Base-by-base conservation (phyloP, 176 grass and related monocot species). In the Carex kokanica region DNA sequence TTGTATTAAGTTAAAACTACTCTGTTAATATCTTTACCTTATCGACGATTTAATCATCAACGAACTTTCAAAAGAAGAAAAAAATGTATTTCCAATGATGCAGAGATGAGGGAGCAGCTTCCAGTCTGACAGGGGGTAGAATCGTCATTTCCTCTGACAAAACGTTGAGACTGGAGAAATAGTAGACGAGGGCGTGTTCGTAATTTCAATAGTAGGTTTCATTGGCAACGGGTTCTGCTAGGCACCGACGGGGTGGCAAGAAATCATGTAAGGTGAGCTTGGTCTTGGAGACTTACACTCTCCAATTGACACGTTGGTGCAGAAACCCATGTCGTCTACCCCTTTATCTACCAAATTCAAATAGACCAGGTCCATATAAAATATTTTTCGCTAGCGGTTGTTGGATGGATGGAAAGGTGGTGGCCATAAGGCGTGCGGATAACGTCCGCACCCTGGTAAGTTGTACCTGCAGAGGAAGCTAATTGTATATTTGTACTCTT, bases 361-460 rank as follows among this genome's bases (percentile, higher is more conserved):
- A 18, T 82, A 29, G 21, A 82, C 80, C 80, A 16, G 47, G 57
- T 82, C 6, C 21, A 56, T 14, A 34, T 66, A 9, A 27, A 64
- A 53, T 41, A 45, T 64, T 12, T 1, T 41, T 12, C 6, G 10
- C 9, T 81, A 20, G 71, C 13, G 84, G 84, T 86, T 52, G 84
- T 86, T 86, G 84, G 84, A 81, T 80, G 73, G 77, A 86, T 80
- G 74, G 78, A 82, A 82, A 82, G 80, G 80, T 82, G 80, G 84
- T 81, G 84, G 62, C 62, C 57, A 86, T 86, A 71, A 86, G 84
- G 60, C 45, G 74, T 80, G 84, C 24, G 60, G 84, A 86, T 86
- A 86, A 86, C 84, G 77, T 86, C 84, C 57, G 70, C 40, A 61
- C 66, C 63, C 63, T 8, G 38, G 52, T 86, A 86, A 55, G 15